Percentiles rank a stretch among this genome's conserved stretches.
These are phyloP conservation scores for Entomophthora muscae DNA, from an alignment of 371 early-diverging fungal genomes.

Conservation along the genomic window DNA sequence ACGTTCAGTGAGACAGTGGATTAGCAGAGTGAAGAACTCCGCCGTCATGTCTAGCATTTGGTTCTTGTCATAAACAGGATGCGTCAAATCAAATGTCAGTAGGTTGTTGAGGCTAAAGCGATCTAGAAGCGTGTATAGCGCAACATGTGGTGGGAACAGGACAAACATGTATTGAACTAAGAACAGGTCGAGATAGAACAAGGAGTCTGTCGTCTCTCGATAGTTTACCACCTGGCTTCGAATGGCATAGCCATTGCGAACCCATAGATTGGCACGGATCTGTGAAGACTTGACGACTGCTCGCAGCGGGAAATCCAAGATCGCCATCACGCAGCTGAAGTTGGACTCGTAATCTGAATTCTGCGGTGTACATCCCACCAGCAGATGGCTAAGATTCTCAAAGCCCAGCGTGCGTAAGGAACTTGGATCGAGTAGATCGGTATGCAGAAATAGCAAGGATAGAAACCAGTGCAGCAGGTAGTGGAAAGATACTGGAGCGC, in stretches of 20 bases:
- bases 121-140: constrained; percentile 62
- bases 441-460: constrained; percentile 1
- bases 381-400: background rate
- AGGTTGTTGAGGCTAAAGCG: constrained; percentile 79
- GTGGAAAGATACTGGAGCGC: constrained; percentile 1
- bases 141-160: constrained; percentile 46
- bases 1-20: constrained; percentile 65
- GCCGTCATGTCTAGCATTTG: constrained; percentile 65
- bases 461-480: constrained; percentile 8
- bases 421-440: background rate
- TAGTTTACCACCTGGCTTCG: constrained; percentile 54
- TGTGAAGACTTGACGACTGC: constrained; percentile 40
- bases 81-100: constrained; percentile 28
- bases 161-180: constrained; percentile 61
- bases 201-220: constrained; percentile 67
- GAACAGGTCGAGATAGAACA: constrained; percentile 75
- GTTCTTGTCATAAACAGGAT: constrained; percentile 36
- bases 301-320: constrained; percentile 6
- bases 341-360: background rate
- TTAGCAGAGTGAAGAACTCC: constrained; percentile 64
- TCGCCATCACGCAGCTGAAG: background rate
- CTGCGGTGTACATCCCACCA: background rate
- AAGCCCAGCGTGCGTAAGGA: background rate
- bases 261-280: constrained; percentile 85
- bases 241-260: constrained; percentile 79